Evolutionary conservation across 2,329 filamentous ascomycete genomes (phyloP).

Genomic region (Penicillium hesseltinei): DNA sequence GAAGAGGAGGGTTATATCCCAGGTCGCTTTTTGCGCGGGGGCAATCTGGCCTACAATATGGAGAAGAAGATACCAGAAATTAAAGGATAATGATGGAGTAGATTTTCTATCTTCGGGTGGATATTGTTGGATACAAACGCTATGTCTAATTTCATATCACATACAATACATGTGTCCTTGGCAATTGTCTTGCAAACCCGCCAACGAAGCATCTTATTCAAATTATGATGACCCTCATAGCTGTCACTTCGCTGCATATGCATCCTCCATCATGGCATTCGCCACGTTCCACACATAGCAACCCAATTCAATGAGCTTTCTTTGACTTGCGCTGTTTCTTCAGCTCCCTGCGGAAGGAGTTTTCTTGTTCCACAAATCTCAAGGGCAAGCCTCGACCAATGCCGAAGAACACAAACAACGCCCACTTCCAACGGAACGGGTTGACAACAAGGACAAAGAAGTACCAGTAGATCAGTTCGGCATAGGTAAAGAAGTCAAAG

Average conservation of each 20-base stretch:
- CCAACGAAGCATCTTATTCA: not conserved
- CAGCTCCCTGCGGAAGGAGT: slow-evolving; percentile 37
- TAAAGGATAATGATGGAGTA: slow-evolving; percentile 15
- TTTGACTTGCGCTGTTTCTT: slow-evolving; percentile 24
- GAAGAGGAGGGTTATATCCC: slow-evolving; percentile 44
- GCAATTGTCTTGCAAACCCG: not conserved
- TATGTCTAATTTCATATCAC: not conserved
- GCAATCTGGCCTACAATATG: slow-evolving; percentile 28
- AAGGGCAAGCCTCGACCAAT: slow-evolving; percentile 66
- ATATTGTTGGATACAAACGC: not conserved
- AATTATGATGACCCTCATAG: not conserved
- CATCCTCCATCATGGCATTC: not conserved
- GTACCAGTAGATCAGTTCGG: slow-evolving; percentile 84
- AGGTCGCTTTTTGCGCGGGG: slow-evolving; percentile 19
- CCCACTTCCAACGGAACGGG: slow-evolving; percentile 90
- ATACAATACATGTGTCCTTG: not conserved
- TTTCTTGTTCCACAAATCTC: slow-evolving; percentile 65
- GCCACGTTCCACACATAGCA: not conserved
- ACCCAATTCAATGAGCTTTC: not conserved
- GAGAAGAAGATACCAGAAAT: slow-evolving; percentile 27
- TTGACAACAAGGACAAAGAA: slow-evolving; percentile 74
- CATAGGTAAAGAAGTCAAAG: slow-evolving; percentile 88
- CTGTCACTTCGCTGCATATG: not conserved
- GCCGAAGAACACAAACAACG: slow-evolving; percentile 76
- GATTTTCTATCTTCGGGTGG: not conserved